Evolutionary conservation across 129 eudicot genomes (phyloP), one percentile per base, ranked within the genome.

Genomic region (Deinandra increscens): DNA sequence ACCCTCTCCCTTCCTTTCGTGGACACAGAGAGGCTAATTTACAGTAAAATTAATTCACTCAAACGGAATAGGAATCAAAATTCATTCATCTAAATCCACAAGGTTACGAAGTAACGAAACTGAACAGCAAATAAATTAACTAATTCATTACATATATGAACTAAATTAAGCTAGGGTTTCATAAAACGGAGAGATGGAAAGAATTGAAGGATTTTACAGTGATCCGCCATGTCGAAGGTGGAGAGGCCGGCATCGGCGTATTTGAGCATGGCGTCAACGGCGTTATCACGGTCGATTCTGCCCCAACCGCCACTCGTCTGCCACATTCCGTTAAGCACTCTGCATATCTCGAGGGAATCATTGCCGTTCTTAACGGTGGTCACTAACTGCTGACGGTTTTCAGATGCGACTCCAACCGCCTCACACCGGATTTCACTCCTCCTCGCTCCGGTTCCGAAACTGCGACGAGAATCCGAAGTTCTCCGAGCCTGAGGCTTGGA

Each of bases 251-350:
- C 86, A 64, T 93, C 99, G 48, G 95, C 85, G 60, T 93, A 93
- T 7, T 79, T 77, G 7, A 93, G 95, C 99, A 93, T 93, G 26
- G 97, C 89, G 6, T 89, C 89, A 48, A 93, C 90, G 79, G 99
- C 99, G 65, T 78, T 80, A 76, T 83, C 83, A 39, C 95, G 95
- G 65, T 93, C 97, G 55, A 93, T 93, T 75, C 75, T 72, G 9
- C 99, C 99, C 99, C 99, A 93, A 13, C 99, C 97, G 31, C 99
- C 99, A 71, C 99, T 93, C n/a, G 99, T 93, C 75, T 93, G 99
- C 99, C 99, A 93, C 99, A 93, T 93, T 7, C 99, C 97, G 31
- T 93, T 93, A 9, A 93, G 83, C 17, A 93, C 95, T 78, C 97
- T 73, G 83, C 99, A 89, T 75, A 93, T 89, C 48, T 89, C 87